phyloP scores from a whole-genome alignment of 2,329 filamentous ascomycete genomes.

The Fusarium sambucinum region DNA sequence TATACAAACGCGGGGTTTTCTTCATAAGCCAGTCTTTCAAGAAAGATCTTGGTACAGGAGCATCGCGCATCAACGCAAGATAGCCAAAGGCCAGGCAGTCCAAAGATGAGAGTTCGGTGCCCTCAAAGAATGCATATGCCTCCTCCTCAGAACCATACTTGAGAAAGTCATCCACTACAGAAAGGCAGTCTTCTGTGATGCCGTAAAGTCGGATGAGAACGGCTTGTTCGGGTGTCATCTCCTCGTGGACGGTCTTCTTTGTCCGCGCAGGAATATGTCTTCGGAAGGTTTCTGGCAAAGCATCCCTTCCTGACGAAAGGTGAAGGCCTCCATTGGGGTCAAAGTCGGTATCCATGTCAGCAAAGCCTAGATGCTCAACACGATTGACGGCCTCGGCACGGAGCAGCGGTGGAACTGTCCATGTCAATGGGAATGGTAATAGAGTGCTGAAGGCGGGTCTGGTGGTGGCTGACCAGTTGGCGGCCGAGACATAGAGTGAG shows the following conservation, averaged over 20 bases:
- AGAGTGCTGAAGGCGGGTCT: conserved; percentile 84
- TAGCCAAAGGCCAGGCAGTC: conserved; percentile 88
- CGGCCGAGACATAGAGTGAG: conserved; percentile 88
- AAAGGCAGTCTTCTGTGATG: conserved; percentile 77
- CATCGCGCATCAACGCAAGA: conserved; percentile 75
- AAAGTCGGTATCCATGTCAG: conserved; percentile 73
- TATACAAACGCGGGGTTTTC: conserved; percentile 49
- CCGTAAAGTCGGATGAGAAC: conserved; percentile 81
- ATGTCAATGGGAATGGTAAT: conserved; percentile 88
- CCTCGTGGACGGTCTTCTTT: conserved; percentile 69
- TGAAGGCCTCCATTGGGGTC: conserved; percentile 55
- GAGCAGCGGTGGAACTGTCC: conserved; percentile 81
- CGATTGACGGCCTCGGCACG: conserved; percentile 77
- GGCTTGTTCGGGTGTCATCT: conserved; percentile 77
- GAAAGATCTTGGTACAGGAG: conserved; percentile 58
- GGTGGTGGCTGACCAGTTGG: conserved; percentile 84
- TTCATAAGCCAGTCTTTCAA: conserved; percentile 57
- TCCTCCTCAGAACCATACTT: conserved; percentile 38
- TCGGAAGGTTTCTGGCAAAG: conserved; percentile 56
- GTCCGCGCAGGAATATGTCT: conserved; percentile 56
- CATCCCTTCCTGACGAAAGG: conserved; percentile 53
- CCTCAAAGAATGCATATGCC: conserved; percentile 51
- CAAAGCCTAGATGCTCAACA: conserved; percentile 77
- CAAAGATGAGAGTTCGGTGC: conserved; percentile 55
- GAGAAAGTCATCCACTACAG: conserved; percentile 73